Evolutionary conservation across 768 basidiomycete genomes (phyloP).

Genomic region (Tephrocybe sp.): DNA sequence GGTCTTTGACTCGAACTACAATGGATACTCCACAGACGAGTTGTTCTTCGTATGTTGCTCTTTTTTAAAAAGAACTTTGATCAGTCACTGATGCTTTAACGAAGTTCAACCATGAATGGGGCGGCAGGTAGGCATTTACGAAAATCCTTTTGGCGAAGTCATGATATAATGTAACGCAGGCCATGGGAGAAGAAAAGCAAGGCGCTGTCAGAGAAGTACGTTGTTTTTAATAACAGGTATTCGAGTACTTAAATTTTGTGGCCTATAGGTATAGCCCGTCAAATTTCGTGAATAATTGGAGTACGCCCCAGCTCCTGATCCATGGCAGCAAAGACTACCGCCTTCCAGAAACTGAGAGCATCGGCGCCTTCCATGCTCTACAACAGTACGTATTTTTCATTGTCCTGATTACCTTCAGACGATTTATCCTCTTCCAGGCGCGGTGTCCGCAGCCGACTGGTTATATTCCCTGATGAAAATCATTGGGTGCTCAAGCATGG

Average conservation of each 20-base stretch:
- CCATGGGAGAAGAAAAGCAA: constrained; percentile 69
- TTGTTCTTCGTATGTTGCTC: constrained; percentile 71
- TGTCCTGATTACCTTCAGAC: not conserved
- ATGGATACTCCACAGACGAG: constrained; percentile 89
- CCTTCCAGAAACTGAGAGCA: constrained; percentile 80
- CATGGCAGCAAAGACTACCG: constrained; percentile 90
- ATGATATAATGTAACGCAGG: constrained; percentile 17
- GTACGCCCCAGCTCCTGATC: constrained; percentile 79
- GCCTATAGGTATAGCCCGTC: constrained; percentile 65
- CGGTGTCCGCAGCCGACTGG: constrained; percentile 69
- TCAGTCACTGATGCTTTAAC: not conserved
- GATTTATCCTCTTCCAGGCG: constrained; percentile 37
- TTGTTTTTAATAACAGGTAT: not conserved
- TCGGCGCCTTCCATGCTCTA: constrained; percentile 81
- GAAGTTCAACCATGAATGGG: constrained; percentile 87
- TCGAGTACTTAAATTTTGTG: not conserved
- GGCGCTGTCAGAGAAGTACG: constrained; percentile 55
- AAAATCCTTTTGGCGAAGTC: not conserved
- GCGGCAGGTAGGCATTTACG: constrained; percentile 44
- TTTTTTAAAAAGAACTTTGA: not conserved
- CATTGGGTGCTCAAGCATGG: constrained; percentile 87
- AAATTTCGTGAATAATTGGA: constrained; percentile 82
- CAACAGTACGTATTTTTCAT: constrained; percentile 58
- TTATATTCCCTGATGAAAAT: constrained; percentile 89
- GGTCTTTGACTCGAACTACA: constrained; percentile 77